phyloP scores from a whole-genome alignment of 1,139 yeast genomes.

The Insectozyma bohioensis region DNA sequence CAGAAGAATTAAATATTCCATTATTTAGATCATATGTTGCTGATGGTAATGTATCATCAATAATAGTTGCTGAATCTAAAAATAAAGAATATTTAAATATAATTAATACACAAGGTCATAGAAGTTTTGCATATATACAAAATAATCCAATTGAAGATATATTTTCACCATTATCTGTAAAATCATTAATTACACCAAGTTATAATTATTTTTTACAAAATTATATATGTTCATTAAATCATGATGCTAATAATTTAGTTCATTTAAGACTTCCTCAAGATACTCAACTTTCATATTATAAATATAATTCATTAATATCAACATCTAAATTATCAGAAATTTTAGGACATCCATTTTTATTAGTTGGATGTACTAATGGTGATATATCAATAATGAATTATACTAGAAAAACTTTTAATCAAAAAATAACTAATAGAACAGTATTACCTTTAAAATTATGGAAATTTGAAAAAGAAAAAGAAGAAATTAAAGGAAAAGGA shows the following conservation, averaged over 20 bases:
- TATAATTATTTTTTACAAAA: constrained; percentile 28
- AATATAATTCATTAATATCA: constrained; percentile 32
- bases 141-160: constrained; percentile 37
- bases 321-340: constrained; percentile 30
- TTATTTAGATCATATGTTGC: constrained; percentile 49
- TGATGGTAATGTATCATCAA: constrained; percentile 48
- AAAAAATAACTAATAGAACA: constrained; percentile 31
- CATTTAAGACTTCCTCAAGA: constrained; percentile 39
- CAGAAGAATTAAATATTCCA: constrained; percentile 34
- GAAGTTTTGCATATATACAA: constrained; percentile 40
- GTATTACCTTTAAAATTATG: constrained; percentile 37
- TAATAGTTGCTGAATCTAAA: constrained; percentile 35
- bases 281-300: constrained; percentile 27
- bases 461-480: constrained; percentile 23
- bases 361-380: constrained; percentile 68
- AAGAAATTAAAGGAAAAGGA: no score
- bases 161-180: constrained; percentile 21
- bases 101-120: constrained; percentile 51
- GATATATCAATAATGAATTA: constrained; percentile 36
- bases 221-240: constrained; percentile 25
- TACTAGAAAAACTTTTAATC: constrained; percentile 35
- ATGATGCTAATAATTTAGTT: constrained; percentile 31
- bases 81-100: constrained; percentile 33
- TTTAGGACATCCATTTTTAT: constrained; percentile 58
- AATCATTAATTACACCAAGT: constrained; percentile 24